Base-by-base conservation (phyloP, 495 filamentous ascomycete genomes). In the Gamarada debralockiae region DNA sequence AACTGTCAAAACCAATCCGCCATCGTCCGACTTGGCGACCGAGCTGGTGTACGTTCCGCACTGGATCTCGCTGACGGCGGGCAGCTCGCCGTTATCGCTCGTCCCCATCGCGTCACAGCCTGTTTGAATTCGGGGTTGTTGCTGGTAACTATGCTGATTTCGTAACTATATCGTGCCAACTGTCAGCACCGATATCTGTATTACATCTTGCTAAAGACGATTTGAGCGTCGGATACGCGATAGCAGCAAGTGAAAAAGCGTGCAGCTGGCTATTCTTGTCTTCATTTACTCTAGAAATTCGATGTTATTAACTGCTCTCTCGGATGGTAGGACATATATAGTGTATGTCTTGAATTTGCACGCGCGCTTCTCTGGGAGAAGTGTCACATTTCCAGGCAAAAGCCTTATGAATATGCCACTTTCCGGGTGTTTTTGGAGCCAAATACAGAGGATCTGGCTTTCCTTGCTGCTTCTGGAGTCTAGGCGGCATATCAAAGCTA, bases 251-350 rank as follows among this genome's bases (percentile, higher is more conserved):
- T n/a, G n/a, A n/a, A n/a, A n/a, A n/a, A n/a, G n/a, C n/a, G n/a
- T n/a, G n/a, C n/a, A n/a, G n/a, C n/a, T n/a, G n/a, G n/a, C n/a
- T n/a, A n/a, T n/a, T n/a, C n/a, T n/a, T n/a, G n/a, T n/a, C n/a
- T n/a, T n/a, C n/a, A n/a, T n/a, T n/a, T n/a, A n/a, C n/a, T n/a
- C n/a, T n/a, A n/a, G n/a, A n/a, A n/a, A n/a, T n/a, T n/a, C n/a
- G n/a, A n/a, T n/a, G n/a, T n/a, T n/a, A n/a, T n/a, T n/a, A n/a
- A n/a, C n/a, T n/a, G n/a, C n/a, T n/a, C n/a, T n/a, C n/a, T n/a
- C 39, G 39, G 39, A 42, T 42, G 39, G 39, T 17, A 42, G 39
- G 39, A 42, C 39, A 42, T 42, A 42, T 42, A 21, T 42, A 3
- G 39, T 42, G 20, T 42, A 17, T 42, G 20, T 20, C 12, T 17